Conservation (phyloP, 208 protist species). For the Naegleria fowleri region DNA sequence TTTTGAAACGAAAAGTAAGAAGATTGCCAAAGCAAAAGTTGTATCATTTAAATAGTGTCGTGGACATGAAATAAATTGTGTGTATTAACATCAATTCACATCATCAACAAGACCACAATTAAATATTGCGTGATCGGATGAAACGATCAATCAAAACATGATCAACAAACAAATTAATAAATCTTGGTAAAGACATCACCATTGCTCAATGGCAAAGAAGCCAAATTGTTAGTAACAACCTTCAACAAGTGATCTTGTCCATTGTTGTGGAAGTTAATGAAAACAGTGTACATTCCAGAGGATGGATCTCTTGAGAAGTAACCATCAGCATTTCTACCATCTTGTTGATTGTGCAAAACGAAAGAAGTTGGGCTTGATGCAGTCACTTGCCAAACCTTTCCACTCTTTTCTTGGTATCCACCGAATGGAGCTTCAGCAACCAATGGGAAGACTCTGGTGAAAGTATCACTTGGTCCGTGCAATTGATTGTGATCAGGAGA, state of each 20-base stretch:
- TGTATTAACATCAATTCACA: too few relatives aligned
- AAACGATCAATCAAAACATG: too few relatives aligned
- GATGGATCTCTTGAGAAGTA: not conserved
- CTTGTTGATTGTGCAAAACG: not conserved
- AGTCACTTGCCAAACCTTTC: not conserved
- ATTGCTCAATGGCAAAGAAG: not conserved
- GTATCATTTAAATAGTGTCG: not conserved
- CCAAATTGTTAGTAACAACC: not conserved
- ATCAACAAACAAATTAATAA: not conserved
- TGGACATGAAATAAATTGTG: too few relatives aligned
- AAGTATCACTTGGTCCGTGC: not conserved
- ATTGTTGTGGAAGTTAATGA: not conserved
- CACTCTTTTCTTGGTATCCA: not conserved
- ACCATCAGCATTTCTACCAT: slow-evolving; percentile 2
- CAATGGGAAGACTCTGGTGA: not conserved
- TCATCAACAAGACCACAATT: too few relatives aligned
- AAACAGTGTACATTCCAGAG: not conserved
- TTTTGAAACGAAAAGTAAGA: not conserved
- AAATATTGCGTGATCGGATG: too few relatives aligned
- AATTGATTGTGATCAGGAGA: not conserved
- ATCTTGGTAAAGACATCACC: not conserved
- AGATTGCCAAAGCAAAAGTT: not conserved
- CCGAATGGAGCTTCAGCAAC: not conserved
- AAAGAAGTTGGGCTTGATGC: not conserved
- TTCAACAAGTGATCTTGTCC: not conserved